Conservation (phyloP, 139 green algal genomes). For the Chlamydomonas schloesseri region DNA sequence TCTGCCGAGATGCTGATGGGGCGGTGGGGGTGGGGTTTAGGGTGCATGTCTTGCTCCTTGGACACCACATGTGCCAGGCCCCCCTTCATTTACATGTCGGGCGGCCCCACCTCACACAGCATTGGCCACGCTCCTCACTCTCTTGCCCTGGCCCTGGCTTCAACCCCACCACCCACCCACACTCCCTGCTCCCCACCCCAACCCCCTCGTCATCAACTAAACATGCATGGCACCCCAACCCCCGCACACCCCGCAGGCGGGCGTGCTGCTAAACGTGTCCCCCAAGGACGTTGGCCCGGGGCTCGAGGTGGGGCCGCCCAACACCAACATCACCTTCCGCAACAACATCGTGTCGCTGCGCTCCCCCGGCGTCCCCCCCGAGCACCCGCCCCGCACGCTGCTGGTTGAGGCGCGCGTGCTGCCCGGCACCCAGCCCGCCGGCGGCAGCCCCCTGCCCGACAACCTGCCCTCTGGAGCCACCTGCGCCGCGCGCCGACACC, state of each 20-base stretch:
- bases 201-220: too few species aligned
- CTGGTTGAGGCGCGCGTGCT: neutral
- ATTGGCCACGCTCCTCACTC: too few species aligned
- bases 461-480: too few species aligned
- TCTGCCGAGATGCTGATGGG: too few species aligned
- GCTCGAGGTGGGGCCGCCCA: neutral
- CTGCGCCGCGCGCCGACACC: too few species aligned
- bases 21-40: too few species aligned
- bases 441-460: neutral
- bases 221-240: too few species aligned
- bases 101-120: too few species aligned
- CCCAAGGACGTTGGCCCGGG: neutral
- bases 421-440: neutral
- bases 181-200: neutral
- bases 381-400: neutral
- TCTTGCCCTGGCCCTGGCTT: too few species aligned
- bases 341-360: neutral
- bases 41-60: too few species aligned
- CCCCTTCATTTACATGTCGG: too few species aligned
- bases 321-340: constrained; percentile 7
- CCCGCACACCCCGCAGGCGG: neutral
- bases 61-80: too few species aligned
- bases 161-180: neutral
- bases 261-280: neutral
- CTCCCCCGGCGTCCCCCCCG: neutral